phyloP scores from a whole-genome alignment of 108 stramenopile species.

The Fragilariopsis cylindrus region DNA sequence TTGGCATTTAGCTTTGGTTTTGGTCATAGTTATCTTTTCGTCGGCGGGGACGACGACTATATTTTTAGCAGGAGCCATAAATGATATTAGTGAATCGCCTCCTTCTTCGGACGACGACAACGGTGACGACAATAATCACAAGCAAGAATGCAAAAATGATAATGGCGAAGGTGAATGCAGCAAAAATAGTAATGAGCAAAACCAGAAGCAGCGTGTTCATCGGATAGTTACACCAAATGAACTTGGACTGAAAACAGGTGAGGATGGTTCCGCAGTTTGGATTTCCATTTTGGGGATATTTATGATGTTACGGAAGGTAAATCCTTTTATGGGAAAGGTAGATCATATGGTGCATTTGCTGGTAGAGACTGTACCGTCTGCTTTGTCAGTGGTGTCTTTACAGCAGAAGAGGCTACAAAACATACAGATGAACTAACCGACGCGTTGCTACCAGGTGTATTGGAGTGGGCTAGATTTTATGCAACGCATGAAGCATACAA shows the following conservation, averaged over 20 bases:
- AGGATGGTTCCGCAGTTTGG: constrained; percentile 47
- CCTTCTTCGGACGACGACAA: no score
- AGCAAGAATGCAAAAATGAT: constrained; percentile 1
- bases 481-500: constrained; percentile 54
- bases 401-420: constrained; percentile 57
- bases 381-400: constrained; percentile 66
- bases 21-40: no score
- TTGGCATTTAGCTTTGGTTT: no score
- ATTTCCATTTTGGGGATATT: constrained; percentile 75
- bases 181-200: background rate
- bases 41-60: no score
- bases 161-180: background rate
- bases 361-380: constrained; percentile 39
- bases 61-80: no score
- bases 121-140: background rate
- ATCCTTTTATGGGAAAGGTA: constrained; percentile 57
- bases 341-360: constrained; percentile 54
- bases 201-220: background rate
- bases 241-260: constrained; percentile 23
- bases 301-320: constrained; percentile 72
- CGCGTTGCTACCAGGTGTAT: constrained; percentile 42
- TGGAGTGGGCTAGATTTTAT: constrained; percentile 58
- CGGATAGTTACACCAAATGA: background rate
- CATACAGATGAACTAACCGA: constrained; percentile 32
- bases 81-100: no score